These are phyloP conservation scores for Penicillium psychrofluorescens DNA, from an alignment of 495 filamentous ascomycete genomes.

Conservation along the genomic window DNA sequence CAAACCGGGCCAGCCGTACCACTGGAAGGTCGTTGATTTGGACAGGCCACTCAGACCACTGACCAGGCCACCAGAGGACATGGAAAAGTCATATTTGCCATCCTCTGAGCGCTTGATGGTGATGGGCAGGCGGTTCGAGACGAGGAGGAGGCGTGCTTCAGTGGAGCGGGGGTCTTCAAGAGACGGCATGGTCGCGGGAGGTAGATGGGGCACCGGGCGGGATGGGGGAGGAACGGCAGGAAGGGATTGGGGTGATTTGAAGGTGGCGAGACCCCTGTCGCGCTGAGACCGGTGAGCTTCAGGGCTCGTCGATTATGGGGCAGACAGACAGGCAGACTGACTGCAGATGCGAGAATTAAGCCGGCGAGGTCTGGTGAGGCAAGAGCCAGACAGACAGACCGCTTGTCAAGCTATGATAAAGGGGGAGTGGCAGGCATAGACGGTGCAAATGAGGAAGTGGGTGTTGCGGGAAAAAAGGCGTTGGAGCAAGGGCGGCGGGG, in stretches of 20 bases:
- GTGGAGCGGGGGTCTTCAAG: constrained; percentile 23
- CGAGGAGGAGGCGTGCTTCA: constrained; percentile 59
- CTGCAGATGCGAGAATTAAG: no score
- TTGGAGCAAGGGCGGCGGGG: constrained; percentile 2
- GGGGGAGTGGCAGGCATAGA: no score
- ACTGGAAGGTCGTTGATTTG: constrained; percentile 87
- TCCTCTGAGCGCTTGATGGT: constrained; percentile 88
- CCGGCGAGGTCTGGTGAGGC: no score
- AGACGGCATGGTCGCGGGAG: constrained; percentile 22
- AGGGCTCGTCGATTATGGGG: no score
- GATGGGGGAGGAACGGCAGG: not conserved
- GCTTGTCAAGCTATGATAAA: no score
- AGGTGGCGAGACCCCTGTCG: not conserved
- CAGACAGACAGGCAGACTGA: no score
- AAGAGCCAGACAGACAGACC: no score
- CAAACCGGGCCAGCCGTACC: constrained; percentile 96
- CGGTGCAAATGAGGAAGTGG: no score
- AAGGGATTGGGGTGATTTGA: not conserved
- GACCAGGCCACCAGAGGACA: constrained; percentile 92
- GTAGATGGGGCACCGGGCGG: not conserved
- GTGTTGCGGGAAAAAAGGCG: not conserved
- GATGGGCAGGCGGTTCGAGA: constrained; percentile 91
- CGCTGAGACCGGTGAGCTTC: not conserved
- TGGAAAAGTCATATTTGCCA: constrained; percentile 77
- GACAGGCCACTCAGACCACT: constrained; percentile 83